A percentile compares a stretch with the other conserved stretches of the same genome.
These are phyloP conservation scores for Hanseniaspora nectarophila DNA, from an alignment of 805 yeast species.

Conservation along the genomic window DNA sequence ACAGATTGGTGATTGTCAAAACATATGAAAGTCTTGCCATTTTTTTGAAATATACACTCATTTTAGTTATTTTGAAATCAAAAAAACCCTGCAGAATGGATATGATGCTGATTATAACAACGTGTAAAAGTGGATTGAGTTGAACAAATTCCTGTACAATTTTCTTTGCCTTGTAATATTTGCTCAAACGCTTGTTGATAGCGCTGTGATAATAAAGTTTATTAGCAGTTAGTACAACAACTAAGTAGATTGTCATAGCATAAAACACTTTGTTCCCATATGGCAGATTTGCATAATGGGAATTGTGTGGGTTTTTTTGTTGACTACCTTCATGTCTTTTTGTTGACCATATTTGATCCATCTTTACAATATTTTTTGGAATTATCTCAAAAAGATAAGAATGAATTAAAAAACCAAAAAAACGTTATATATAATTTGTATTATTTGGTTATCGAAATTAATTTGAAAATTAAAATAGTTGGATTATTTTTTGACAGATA, in stretches of 20 bases:
- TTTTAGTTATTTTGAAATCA: slow-evolving; percentile 28
- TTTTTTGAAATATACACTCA: slow-evolving; percentile 35
- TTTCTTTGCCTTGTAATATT: slow-evolving; percentile 30
- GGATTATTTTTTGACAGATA: no score
- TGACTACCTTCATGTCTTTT: slow-evolving; percentile 3
- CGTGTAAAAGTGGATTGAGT: slow-evolving; percentile 31
- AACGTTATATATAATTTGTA: no score
- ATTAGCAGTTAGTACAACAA: slow-evolving; percentile 22
- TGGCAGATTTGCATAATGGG: slow-evolving; percentile 45
- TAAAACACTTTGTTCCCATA: slow-evolving; percentile 47
- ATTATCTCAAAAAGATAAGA: not conserved
- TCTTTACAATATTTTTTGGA: no score
- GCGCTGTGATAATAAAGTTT: not conserved
- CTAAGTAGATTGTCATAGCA: slow-evolving; percentile 33
- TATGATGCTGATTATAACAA: slow-evolving; percentile 25
- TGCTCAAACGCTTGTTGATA: slow-evolving; percentile 21
- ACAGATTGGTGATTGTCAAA: slow-evolving; percentile 46
- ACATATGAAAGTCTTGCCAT: slow-evolving; percentile 51
- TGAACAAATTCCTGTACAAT: slow-evolving; percentile 24
- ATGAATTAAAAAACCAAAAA: not conserved
- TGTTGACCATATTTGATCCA: not conserved
- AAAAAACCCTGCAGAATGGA: slow-evolving; percentile 25
- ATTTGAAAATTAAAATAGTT: no score
- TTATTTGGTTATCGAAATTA: no score
- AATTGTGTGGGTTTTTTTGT: slow-evolving; percentile 17